Base-by-base conservation (phyloP, 2,329 filamentous ascomycete species). In the Knufia fluminis region DNA sequence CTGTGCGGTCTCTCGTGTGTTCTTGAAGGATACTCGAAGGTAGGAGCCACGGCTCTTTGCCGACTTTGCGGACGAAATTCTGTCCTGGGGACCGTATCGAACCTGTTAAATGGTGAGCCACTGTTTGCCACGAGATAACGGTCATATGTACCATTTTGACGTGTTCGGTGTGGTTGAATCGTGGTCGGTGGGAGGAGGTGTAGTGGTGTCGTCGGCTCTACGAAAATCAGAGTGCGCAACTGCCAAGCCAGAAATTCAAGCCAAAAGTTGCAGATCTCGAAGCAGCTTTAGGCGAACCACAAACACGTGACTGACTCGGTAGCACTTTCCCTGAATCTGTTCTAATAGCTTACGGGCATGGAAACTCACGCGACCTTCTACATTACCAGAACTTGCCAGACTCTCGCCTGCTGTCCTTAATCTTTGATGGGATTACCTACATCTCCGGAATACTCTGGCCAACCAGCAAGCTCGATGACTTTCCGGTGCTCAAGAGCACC, bases 21-120 rank as follows among this genome's bases (percentile, higher is more conserved):
- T 98, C 85, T 98, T 98, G 87, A 96, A 98, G 66, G 87, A 94
- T 66, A 97, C 91, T 72, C 92, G 89, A 67, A 98, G 86, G 82
- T 97, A 98, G 72, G 90, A 89, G 75, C 94, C 92, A 76, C 92
- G 90, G 71, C 91, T 86, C 79, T 91, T 88, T 75, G 57, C 92
- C 77, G 87, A 94, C 82, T 95, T 96, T 65, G 83, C 80, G 73
- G 83, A 76, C 67, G 85, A 78, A 71, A 94, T 91, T 72, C 89
- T 80, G 45, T 58, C 51, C 69, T 83, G 86, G 71, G 86, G 86
- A 75, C 88, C 88, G 89, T 96, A 96, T 76, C 90, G 88, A 80
- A 94, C 88, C 89, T 94, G 68, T 8, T 3, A 19, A 6, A 14
- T n/a, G 19, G n/a, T 48, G 23, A 48, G 42, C 12, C 22, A 22